Conservation (phyloP, 495 filamentous ascomycete species). For the Aspergillus homomorphus region DNA sequence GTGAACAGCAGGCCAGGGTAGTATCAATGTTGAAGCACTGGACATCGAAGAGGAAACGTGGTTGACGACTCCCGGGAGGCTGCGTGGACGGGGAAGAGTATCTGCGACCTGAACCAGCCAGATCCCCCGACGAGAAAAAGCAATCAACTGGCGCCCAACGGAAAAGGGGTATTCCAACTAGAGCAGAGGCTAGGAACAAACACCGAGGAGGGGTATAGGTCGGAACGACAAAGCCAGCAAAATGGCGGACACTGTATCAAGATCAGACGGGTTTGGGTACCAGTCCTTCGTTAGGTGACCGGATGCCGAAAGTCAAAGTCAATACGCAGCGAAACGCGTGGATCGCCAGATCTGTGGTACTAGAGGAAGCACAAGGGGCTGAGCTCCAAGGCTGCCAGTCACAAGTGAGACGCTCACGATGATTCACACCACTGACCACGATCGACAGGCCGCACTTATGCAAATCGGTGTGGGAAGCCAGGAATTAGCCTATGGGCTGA, state of each 20-base stretch:
- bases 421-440: slow-evolving; percentile 23
- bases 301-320: slow-evolving; percentile 10
- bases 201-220: slow-evolving; percentile 10
- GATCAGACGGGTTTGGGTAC: slow-evolving; percentile 16
- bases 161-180: slow-evolving; percentile 20
- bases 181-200: slow-evolving; percentile 10
- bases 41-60: slow-evolving; percentile 2
- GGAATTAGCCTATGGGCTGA: slow-evolving; percentile 30
- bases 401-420: slow-evolving; percentile 9
- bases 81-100: slow-evolving; percentile 11
- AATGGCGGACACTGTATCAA: slow-evolving; percentile 10
- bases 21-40: slow-evolving; percentile 1
- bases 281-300: slow-evolving; percentile 15
- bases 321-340: slow-evolving; percentile 13
- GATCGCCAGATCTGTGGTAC: slow-evolving; percentile 19
- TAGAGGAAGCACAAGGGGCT: slow-evolving; percentile 12
- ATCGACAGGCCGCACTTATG: slow-evolving; percentile 43
- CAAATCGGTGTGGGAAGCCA: slow-evolving; percentile 30
- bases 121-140: slow-evolving; percentile 21
- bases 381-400: slow-evolving; percentile 15
- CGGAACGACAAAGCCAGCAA: slow-evolving; percentile 7
- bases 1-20: neutral
- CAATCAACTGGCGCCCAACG: slow-evolving; percentile 18
- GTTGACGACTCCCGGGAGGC: neutral
- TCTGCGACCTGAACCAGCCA: slow-evolving; percentile 24